A percentile compares a stretch with the other conserved stretches of the same genome.
Conservation (phyloP, 148 eudicot species). For the Chenopodium berlandieri region DNA sequence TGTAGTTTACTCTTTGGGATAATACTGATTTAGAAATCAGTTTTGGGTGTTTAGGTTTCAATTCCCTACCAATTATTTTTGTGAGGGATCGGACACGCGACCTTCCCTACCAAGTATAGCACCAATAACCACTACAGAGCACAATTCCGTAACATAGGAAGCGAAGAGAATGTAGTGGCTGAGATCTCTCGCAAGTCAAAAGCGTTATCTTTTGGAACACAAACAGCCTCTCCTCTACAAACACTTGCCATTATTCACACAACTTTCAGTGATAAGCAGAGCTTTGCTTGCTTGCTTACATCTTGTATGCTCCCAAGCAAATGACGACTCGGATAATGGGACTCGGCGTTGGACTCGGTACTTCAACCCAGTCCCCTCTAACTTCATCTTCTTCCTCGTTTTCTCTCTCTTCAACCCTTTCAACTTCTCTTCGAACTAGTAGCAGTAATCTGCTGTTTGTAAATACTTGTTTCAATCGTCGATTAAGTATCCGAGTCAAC, state of each 20-base stretch:
- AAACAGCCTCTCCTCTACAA: no score
- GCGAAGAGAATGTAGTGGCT: not conserved
- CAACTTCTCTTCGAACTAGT: constrained; percentile 21
- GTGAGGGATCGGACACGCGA: no score
- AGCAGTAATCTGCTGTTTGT: constrained; percentile 25
- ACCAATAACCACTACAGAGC: no score
- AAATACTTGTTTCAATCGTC: constrained; percentile 33
- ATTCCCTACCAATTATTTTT: no score
- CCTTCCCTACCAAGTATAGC: no score
- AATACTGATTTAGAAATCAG: no score
- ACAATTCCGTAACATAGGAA: not conserved
- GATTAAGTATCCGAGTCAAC: constrained; percentile 22
- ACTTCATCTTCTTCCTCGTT: not conserved
- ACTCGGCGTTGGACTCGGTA: constrained; percentile 25
- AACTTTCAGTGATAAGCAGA: no score
- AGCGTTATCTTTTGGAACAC: not conserved
- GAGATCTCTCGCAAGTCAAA: not conserved
- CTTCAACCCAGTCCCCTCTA: constrained; percentile 19
- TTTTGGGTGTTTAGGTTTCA: no score
- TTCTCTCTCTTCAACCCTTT: constrained; percentile 20
- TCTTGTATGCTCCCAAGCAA: not conserved
- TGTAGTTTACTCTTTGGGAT: no score
- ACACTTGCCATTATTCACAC: no score
- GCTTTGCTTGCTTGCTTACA: no score
- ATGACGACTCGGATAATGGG: constrained; percentile 33